Evolutionary conservation across 2,329 filamentous ascomycete species (phyloP).

Genomic region (Colletotrichum euphorbiae): DNA sequence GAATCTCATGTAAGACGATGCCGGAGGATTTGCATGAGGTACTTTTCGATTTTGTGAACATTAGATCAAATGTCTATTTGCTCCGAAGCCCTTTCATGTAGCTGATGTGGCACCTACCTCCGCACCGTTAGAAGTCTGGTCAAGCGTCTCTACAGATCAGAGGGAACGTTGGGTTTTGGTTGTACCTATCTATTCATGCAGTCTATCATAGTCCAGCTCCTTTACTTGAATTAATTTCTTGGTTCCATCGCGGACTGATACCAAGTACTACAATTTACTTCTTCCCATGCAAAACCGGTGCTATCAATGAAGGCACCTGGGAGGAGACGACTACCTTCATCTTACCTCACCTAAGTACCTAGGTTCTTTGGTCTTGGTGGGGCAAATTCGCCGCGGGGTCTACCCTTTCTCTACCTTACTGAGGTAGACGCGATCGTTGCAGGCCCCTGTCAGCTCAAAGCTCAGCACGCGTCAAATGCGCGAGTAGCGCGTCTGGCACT

Average conservation of each 20-base stretch:
- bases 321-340: not conserved
- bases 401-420: not conserved
- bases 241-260: no score
- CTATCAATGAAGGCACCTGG: not conserved
- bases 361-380: slow-evolving; percentile 1
- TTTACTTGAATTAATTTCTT: no score
- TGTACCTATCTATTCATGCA: no score
- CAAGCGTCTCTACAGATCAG: no score
- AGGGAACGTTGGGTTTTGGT: no score
- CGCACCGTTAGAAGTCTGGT: no score
- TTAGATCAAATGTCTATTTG: no score
- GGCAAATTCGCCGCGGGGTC: slow-evolving; percentile 21
- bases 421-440: slow-evolving; percentile 1
- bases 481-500: slow-evolving; percentile 29
- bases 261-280: no score
- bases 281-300: no score
- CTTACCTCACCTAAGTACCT: not conserved
- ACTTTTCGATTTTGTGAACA: not conserved
- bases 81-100: no score
- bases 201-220: no score
- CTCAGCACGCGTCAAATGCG: slow-evolving; percentile 30
- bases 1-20: slow-evolving; percentile 3
- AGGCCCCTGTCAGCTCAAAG: slow-evolving; percentile 25
- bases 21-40: not conserved
- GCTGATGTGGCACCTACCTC: no score